phyloP scores from a whole-genome alignment of 768 basidiomycete species.

The Hericium coralloides region DNA sequence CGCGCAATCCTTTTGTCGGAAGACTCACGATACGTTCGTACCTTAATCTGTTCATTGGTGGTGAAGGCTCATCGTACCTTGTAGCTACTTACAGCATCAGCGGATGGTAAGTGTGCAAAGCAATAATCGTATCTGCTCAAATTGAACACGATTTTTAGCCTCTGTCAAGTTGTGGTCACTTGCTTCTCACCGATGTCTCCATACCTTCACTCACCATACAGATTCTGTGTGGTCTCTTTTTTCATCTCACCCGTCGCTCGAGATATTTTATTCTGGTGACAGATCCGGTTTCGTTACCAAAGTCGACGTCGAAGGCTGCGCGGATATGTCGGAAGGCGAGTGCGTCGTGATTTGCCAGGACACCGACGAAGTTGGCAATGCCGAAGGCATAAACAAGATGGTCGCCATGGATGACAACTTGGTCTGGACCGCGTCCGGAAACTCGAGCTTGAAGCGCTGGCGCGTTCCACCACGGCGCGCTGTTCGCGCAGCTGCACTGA shows the following conservation, averaged over 20 bases:
- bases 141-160: slow-evolving; percentile 26
- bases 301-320: slow-evolving; percentile 80
- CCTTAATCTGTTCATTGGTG: slow-evolving; percentile 1
- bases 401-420: slow-evolving; percentile 74
- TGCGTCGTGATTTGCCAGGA: slow-evolving; percentile 79
- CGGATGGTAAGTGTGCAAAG: slow-evolving; percentile 42
- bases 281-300: slow-evolving; percentile 82
- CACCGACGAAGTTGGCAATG: slow-evolving; percentile 30
- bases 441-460: slow-evolving; percentile 80
- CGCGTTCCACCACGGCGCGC: slow-evolving; percentile 46
- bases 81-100: slow-evolving; percentile 77
- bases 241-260: slow-evolving; percentile 80
- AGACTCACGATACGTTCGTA: slow-evolving; percentile 80
- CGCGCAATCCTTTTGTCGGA: slow-evolving; percentile 83
- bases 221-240: slow-evolving; percentile 92
- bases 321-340: slow-evolving; percentile 80
- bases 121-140: background rate
- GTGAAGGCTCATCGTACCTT: slow-evolving; percentile 1
- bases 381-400: slow-evolving; percentile 76
- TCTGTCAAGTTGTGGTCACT: slow-evolving; percentile 96
- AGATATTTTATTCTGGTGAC: slow-evolving; percentile 92
- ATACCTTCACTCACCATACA: slow-evolving; percentile 93
- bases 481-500: slow-evolving; percentile 21
- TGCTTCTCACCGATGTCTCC: slow-evolving; percentile 77
- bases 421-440: slow-evolving; percentile 87